These are phyloP conservation scores for Neurospora cerealis DNA, from an alignment of 495 filamentous ascomycete genomes.

Conservation along the genomic window DNA sequence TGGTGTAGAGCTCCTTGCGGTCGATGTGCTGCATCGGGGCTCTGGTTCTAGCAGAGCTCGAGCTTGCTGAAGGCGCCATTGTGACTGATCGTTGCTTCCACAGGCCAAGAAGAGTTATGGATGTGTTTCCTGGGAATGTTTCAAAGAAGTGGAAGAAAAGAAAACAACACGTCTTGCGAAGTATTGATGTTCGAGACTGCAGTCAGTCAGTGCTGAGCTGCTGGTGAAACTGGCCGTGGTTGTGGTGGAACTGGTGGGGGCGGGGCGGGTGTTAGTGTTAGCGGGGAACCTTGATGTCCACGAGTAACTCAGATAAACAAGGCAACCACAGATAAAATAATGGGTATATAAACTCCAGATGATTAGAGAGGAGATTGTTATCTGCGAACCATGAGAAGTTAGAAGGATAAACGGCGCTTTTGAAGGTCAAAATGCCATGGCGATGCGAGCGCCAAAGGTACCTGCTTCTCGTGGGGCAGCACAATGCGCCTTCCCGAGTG, in stretches of 20 bases:
- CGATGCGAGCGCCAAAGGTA: background rate
- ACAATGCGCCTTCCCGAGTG: background rate
- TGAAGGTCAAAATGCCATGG: background rate
- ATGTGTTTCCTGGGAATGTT: background rate
- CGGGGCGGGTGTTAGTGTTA: background rate
- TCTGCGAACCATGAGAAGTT: background rate
- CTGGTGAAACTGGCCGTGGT: background rate
- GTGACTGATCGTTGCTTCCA: background rate
- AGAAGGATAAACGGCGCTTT: background rate
- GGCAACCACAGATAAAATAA: background rate
- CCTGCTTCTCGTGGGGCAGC: background rate
- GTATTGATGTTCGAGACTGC: background rate
- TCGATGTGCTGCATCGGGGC: conserved; percentile 50
- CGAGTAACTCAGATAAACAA: background rate
- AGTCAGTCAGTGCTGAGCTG: background rate
- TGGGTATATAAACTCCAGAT: background rate
- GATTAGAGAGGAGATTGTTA: background rate
- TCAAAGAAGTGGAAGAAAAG: background rate
- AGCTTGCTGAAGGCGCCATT: conserved; percentile 19
- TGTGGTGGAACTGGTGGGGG: background rate
- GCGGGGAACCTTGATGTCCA: background rate
- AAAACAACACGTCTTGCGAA: background rate
- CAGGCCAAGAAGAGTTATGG: background rate
- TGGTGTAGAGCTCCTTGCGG: conserved; percentile 58
- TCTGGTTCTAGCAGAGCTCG: background rate